Evolutionary conservation across 352 stramenopile species (phyloP).

Genomic region (Globisporangium polare): DNA sequence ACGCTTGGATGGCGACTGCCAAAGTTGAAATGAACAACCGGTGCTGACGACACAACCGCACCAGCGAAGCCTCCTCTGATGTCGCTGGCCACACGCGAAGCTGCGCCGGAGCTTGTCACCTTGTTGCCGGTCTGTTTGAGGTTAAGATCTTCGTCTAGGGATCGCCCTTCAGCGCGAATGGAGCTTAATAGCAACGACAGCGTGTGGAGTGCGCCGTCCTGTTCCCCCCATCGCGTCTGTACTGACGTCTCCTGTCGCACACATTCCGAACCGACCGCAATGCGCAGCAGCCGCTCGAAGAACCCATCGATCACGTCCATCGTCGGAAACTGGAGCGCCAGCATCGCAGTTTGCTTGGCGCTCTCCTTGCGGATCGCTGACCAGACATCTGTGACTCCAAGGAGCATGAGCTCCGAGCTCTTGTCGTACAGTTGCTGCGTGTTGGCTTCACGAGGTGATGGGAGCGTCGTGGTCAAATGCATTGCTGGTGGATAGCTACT

Average conservation of each 20-base stretch:
- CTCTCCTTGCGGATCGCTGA: constrained; percentile 62
- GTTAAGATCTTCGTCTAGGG: background rate
- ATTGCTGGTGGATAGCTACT: background rate
- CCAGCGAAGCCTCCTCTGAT: constrained; percentile 22
- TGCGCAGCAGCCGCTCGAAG: constrained; percentile 35
- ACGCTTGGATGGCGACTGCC: constrained; percentile 19
- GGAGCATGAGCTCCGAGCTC: constrained; percentile 28
- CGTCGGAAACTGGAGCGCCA: constrained; percentile 29
- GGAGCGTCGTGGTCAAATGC: background rate
- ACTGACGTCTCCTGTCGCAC: constrained; percentile 23
- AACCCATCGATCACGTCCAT: constrained; percentile 33
- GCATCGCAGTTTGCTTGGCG: constrained; percentile 16
- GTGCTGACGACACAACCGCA: background rate
- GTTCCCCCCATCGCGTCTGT: constrained; percentile 33
- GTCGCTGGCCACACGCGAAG: constrained; percentile 23
- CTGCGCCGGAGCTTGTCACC: background rate
- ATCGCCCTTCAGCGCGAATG: constrained; percentile 18
- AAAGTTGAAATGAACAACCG: constrained; percentile 24
- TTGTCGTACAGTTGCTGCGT: background rate
- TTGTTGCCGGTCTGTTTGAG: background rate
- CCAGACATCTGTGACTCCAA: constrained; percentile 64
- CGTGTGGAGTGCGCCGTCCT: constrained; percentile 44
- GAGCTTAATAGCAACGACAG: constrained; percentile 31
- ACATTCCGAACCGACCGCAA: constrained; percentile 23
- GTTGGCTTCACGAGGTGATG: background rate